A percentile compares a stretch with the other conserved stretches of the same genome.
phyloP scores from a whole-genome alignment of 371 early-diverging fungal genomes.

The Apophysomyces elegans region DNA sequence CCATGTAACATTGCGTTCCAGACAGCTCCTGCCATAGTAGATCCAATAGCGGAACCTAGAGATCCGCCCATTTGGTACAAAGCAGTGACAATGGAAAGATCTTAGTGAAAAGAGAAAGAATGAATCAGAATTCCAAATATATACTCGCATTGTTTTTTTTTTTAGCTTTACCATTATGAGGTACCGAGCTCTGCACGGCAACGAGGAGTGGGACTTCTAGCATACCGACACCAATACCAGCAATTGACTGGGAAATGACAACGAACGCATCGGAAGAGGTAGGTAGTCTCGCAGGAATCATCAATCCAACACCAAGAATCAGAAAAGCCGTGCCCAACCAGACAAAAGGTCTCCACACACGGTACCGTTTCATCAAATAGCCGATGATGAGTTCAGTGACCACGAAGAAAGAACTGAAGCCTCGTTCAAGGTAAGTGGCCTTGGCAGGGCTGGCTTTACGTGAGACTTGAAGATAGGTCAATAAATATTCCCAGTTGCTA shows the following conservation, averaged over 20 bases:
- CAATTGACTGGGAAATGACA: slow-evolving; percentile 42
- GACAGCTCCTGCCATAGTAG: slow-evolving; percentile 41
- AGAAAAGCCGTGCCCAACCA: slow-evolving; percentile 67
- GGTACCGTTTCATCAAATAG: slow-evolving; percentile 40
- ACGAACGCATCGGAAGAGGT: slow-evolving; percentile 34
- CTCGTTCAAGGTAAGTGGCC: slow-evolving; percentile 40
- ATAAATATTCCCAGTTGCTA: slow-evolving; percentile 47
- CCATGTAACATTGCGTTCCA: slow-evolving; percentile 43
- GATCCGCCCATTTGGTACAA: slow-evolving; percentile 40
- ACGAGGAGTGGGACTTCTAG: slow-evolving; percentile 39
- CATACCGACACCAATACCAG: slow-evolving; percentile 45
- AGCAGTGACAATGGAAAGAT: slow-evolving; percentile 43
- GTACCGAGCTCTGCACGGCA: slow-evolving; percentile 44
- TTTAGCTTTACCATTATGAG: slow-evolving; percentile 28
- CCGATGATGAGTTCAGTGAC: slow-evolving; percentile 37
- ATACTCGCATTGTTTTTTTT: too few species aligned
- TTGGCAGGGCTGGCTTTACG: slow-evolving; percentile 29
- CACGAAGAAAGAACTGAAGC: slow-evolving; percentile 40
- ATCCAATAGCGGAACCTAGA: slow-evolving; percentile 37
- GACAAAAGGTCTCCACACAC: slow-evolving; percentile 48
- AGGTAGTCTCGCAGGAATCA: slow-evolving; percentile 49
- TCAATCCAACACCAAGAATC: slow-evolving; percentile 40
- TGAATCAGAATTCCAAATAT: background rate
- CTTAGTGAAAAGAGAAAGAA: slow-evolving; percentile 8
- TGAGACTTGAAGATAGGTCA: slow-evolving; percentile 48